Evolutionary conservation across 2,329 filamentous ascomycete genomes (phyloP).

Genomic region (Beauveria scarabaeidicola): DNA sequence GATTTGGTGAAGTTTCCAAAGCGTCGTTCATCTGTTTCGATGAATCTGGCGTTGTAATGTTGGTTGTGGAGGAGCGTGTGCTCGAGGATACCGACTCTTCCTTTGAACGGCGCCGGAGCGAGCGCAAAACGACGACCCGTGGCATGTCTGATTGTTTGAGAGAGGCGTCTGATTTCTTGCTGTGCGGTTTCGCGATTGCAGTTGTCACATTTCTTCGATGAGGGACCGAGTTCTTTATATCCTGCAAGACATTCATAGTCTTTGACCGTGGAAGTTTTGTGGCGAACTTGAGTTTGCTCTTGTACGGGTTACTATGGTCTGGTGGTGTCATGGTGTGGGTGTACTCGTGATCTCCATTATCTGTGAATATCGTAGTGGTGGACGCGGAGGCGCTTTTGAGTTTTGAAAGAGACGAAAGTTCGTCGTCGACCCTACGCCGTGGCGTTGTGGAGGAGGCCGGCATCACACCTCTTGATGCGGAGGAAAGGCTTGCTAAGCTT

Average conservation of each 20-base stretch:
- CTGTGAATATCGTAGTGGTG: background rate
- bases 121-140: slow-evolving; percentile 11
- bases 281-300: slow-evolving; percentile 6
- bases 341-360: slow-evolving; percentile 1
- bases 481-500: background rate
- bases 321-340: background rate
- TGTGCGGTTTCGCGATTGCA: background rate
- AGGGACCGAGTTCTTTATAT: slow-evolving; percentile 37
- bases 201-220: slow-evolving; percentile 15
- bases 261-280: slow-evolving; percentile 33
- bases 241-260: slow-evolving; percentile 37
- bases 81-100: slow-evolving; percentile 17
- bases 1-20: background rate
- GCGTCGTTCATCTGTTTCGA: background rate
- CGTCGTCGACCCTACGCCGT: background rate
- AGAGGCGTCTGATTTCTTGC: background rate
- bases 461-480: background rate
- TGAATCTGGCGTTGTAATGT: slow-evolving; percentile 5
- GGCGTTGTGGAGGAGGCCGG: background rate
- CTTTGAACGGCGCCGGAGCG: slow-evolving; percentile 13
- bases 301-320: background rate
- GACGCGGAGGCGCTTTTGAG: background rate
- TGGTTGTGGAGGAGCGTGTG: slow-evolving; percentile 12
- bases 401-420: background rate
- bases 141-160: background rate